Base-by-base conservation (phyloP, 192 early-diverging fungal species). In the Dimargaris cristalligena region DNA sequence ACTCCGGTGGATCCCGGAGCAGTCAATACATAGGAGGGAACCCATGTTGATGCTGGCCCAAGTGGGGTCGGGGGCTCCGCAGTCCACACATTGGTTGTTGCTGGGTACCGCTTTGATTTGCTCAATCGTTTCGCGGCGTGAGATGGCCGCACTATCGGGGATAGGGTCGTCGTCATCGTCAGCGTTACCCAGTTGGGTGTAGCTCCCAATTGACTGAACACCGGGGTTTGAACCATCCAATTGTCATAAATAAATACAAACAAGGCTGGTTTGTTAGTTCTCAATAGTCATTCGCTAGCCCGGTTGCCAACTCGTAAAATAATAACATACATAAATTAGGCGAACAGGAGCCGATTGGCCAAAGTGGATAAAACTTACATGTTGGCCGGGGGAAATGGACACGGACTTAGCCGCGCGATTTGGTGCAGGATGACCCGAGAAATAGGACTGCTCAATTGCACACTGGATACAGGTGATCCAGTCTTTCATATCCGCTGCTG, bases 1-100 rank as follows among this genome's bases (percentile, higher is more conserved):
- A 44, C 90, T 89, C 60, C 91, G 85, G 65, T 94, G 91, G 44
- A 92, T 85, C 26, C 91, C 91, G 29, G 89, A 92, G 63, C 91
- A 94, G 44, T 83, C 83, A 28, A 91, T 94, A 61, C 89, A 94
- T 59, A 94, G 62, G 32, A 89, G 72, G 2, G 77, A 75, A 32
- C 91, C 89, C 44, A 88, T 73, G 52, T 88, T 91, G 28, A 84
- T 86, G 60, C 82, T 80, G 34, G 88, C 86, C 91, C 91, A 94
- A 68, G 89, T 83, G 14, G 88, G 87, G 44, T 76, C 80, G 64
- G 61, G 34, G 35, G 55, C 57, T 11, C 70, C 74, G 62, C 81
- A 83, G 66, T 83, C 81, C 16, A 72, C 81, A 47, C 81, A 83
- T 25, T 22, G 48, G 34, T 70, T 60, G 64, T 79, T 79, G 31